A percentile compares a stretch with the other conserved stretches of the same genome.
Conservation (phyloP, 148 eudicot species). For the Limonium bicolor region DNA sequence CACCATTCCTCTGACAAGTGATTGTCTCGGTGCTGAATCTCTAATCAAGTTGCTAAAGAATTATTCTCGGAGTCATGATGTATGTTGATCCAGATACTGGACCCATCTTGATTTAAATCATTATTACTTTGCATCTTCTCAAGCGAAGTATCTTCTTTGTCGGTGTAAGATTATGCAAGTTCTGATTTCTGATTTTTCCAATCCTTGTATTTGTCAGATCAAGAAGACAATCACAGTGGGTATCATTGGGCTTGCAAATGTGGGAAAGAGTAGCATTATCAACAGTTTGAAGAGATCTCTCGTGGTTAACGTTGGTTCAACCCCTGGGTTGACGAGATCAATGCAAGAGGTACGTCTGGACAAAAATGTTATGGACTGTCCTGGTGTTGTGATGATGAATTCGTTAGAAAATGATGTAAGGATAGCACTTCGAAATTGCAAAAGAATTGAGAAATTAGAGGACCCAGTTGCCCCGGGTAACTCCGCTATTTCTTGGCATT, state of each 20-base stretch:
- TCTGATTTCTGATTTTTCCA: slow-evolving; percentile 4
- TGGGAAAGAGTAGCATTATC: slow-evolving; percentile 96
- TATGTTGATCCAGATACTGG: slow-evolving; percentile 8
- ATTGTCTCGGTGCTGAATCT: slow-evolving; percentile 95
- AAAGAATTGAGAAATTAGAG: slow-evolving; percentile 81
- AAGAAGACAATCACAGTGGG: slow-evolving; percentile 91
- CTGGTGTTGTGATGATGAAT: too few species aligned
- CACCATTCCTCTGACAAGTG: slow-evolving; percentile 74
- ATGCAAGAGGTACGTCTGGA: slow-evolving; percentile 97
- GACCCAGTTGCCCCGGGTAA: slow-evolving; percentile 81
- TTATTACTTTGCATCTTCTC: background rate
- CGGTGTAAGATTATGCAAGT: background rate
- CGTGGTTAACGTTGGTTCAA: slow-evolving; percentile 85
- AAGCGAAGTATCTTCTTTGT: background rate
- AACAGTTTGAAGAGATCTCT: slow-evolving; percentile 94
- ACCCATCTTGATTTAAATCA: background rate
- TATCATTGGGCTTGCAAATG: slow-evolving; percentile 85
- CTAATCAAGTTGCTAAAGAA: slow-evolving; percentile 76
- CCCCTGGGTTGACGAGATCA: slow-evolving; percentile 91
- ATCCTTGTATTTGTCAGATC: slow-evolving; percentile 30
- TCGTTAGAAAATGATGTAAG: slow-evolving; percentile 67
- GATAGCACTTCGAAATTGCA: slow-evolving; percentile 84
- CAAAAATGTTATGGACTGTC: slow-evolving; percentile 89
- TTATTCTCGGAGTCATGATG: slow-evolving; percentile 95
- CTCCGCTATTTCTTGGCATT: too few species aligned